phyloP scores from a whole-genome alignment of 129 eudicot genomes.

The Flaveria linearis region DNA sequence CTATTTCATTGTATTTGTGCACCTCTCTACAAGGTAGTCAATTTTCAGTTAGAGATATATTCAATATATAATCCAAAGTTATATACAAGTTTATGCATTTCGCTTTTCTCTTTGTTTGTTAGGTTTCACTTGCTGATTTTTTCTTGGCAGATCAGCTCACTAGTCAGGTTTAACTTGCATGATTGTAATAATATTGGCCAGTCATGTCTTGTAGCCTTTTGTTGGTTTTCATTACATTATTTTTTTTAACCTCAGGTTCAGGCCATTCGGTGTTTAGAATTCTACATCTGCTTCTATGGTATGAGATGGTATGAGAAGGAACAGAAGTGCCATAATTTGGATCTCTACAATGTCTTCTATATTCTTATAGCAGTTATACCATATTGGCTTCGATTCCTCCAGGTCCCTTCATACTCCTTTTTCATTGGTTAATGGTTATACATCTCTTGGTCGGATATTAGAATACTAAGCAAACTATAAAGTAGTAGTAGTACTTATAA shows the following conservation, averaged over 20 bases:
- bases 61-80: conserved; percentile 4
- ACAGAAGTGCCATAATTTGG: conserved; percentile 47
- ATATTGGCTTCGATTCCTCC: conserved; percentile 78
- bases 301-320: conserved; percentile 34
- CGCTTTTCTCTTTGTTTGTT: conserved; percentile 19
- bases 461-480: not conserved
- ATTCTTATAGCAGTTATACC: conserved; percentile 66
- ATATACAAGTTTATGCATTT: not conserved
- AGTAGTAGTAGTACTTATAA: not conserved
- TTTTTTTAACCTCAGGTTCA: conserved; percentile 51
- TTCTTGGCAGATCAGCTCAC: conserved; percentile 89
- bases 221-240: conserved; percentile 13
- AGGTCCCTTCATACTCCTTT: conserved; percentile 45
- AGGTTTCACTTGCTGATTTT: conserved; percentile 80
- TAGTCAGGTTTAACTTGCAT: conserved; percentile 59
- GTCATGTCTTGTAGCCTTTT: not conserved
- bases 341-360: conserved; percentile 66
- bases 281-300: conserved; percentile 72
- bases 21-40: conserved; percentile 73
- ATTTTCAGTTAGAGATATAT: not conserved
- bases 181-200: conserved; percentile 8
- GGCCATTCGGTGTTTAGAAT: conserved; percentile 74
- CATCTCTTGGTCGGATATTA: not conserved
- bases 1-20: conserved; percentile 71
- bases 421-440: not conserved